Evolutionary conservation across 2,329 filamentous ascomycete species (phyloP).

Genomic region (Verruconis gallopava): DNA sequence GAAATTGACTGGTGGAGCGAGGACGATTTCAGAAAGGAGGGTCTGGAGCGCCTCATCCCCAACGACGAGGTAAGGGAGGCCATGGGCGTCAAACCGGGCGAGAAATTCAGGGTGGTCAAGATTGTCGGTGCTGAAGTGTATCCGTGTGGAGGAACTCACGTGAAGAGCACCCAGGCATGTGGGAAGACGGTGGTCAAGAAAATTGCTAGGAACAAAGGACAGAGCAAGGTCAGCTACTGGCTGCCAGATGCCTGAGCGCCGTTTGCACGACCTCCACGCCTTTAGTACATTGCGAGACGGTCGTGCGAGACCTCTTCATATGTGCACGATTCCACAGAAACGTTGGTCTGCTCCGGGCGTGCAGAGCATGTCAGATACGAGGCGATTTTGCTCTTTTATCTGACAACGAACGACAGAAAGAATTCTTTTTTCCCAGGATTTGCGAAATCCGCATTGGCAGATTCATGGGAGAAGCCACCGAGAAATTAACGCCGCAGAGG

Average conservation of each 20-base stretch:
- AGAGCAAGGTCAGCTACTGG: conserved; percentile 42
- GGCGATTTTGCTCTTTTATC: too few relatives aligned
- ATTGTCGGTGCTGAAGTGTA: conserved; percentile 58
- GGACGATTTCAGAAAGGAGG: conserved; percentile 38
- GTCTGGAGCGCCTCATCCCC: conserved; percentile 36
- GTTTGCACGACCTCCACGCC: too few relatives aligned
- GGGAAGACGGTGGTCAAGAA: conserved; percentile 53
- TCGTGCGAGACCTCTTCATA: too few relatives aligned
- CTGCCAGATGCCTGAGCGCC: conserved; percentile 13
- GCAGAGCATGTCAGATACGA: too few relatives aligned
- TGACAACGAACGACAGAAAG: too few relatives aligned
- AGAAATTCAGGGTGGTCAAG: conserved; percentile 46
- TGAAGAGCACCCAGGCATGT: conserved; percentile 44
- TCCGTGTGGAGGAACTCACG: conserved; percentile 65
- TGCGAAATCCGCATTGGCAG: too few relatives aligned
- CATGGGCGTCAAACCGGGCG: conserved; percentile 14
- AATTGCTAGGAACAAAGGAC: conserved; percentile 52
- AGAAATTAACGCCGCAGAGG: too few relatives aligned
- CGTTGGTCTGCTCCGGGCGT: too few relatives aligned
- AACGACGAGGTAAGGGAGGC: conserved; percentile 29
- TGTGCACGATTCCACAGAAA: too few relatives aligned
- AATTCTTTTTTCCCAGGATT: too few relatives aligned
- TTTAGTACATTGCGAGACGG: too few relatives aligned
- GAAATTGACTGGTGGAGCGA: conserved; percentile 56
- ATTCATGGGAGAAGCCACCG: too few relatives aligned